phyloP scores from a whole-genome alignment of 345 rosid genomes.

The Eucalyptus polyanthemos region DNA sequence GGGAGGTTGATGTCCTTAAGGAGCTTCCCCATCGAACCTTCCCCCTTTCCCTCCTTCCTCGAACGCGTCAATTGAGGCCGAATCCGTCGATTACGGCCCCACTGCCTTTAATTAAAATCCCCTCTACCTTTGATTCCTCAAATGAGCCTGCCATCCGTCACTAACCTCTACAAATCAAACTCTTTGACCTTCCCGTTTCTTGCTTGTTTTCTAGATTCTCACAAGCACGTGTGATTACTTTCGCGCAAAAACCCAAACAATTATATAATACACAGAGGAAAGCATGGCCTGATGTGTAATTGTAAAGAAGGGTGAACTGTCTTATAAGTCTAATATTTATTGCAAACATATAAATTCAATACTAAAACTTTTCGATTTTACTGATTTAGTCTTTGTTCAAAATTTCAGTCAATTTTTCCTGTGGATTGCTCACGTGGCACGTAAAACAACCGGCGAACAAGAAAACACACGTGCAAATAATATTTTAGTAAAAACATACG shows the following conservation, averaged over 20 bases:
- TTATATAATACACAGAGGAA: neutral
- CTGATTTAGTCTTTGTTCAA: no score
- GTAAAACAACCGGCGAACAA: accelerated
- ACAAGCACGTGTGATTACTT: neutral
- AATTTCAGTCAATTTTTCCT: accelerated
- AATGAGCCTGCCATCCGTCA: neutral
- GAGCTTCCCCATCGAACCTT: neutral
- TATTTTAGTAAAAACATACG: accelerated
- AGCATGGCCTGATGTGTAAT: no score
- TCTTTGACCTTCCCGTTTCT: neutral
- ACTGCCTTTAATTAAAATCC: neutral
- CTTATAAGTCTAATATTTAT: no score
- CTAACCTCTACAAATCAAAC: neutral
- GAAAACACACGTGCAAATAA: accelerated
- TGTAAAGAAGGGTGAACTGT: no score
- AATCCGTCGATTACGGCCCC: neutral
- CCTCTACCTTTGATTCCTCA: neutral
- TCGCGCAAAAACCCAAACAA: neutral
- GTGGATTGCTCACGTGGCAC: accelerated
- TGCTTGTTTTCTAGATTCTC: neutral
- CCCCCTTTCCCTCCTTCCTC: neutral
- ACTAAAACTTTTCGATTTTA: no score
- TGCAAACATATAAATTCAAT: accelerated
- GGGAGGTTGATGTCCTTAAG: neutral
- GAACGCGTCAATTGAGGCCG: neutral